Base-by-base conservation (phyloP, 169 alveolate species). In the Plasmodium knowlesi region DNA sequence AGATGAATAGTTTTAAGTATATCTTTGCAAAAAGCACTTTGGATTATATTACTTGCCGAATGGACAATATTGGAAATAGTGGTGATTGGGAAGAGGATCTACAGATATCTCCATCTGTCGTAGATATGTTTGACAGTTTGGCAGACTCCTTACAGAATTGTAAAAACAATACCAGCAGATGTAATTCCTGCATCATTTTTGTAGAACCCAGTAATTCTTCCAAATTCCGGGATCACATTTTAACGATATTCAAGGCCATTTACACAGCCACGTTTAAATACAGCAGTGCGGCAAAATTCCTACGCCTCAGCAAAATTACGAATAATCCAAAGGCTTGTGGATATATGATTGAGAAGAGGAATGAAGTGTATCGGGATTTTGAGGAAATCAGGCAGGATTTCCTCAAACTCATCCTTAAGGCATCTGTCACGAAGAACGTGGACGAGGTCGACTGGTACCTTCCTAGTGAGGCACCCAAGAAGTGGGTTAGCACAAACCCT, bases 11-110 rank as follows among this genome's bases (percentile, higher is more conserved):
- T 8, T 86, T 86, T 57, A 92, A 94, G 28, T 82, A 95, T 71
- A 85, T 92, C 25, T 83, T 96, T 70, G 97, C 96, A 28, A 95
- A 95, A 41, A 88, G 97, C 93, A 92, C 96, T 12, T 84, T 96
- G 22, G 97, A 96, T 84, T 96, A 96, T 71, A 85, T 96, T 41
- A 95, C 97, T 4, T 96, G 96, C 90, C 83, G 97, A 96, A 95
- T 88, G 81, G 90, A 41, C 39, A 32, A 57, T 30, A 34, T 71
- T 34, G 86, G 84, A 3, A 57, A 79, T 39, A 73, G 95, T 28
- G 16, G 92, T 81, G 94, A 96, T 22, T 96, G 97, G 97, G 96
- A 92, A 57, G 94, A 79, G 25, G 96, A 96, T 32, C 95, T 96
- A 1, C 88, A 96, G n/a, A 95, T 96, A 53, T 85, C 97, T 12